Percentiles rank a stretch among this genome's conserved stretches.
These are phyloP conservation scores for Erigeron philadelphicus DNA, from an alignment of 140 eudicot species.

Conservation along the genomic window DNA sequence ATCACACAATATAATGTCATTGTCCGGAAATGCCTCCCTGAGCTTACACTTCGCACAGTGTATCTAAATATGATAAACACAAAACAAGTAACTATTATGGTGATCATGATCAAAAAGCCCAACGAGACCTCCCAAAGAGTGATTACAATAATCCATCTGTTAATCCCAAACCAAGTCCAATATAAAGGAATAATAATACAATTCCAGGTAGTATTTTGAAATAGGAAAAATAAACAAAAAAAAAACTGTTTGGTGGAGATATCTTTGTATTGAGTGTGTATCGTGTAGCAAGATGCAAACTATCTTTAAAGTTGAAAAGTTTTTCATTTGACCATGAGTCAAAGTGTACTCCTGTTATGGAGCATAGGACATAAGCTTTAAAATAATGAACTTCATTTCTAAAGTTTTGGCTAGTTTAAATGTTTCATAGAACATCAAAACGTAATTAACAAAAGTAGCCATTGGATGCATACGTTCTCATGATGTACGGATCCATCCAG, in stretches of 20 bases:
- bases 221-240: background rate
- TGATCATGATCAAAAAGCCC: background rate
- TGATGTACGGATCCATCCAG: conserved; percentile 97
- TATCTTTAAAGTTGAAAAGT: background rate
- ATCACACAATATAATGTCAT: conserved; percentile 90
- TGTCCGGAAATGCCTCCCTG: conserved; percentile 71
- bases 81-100: conserved; percentile 18
- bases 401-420: background rate
- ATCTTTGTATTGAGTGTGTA: background rate
- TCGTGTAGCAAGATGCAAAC: background rate
- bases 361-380: conserved; percentile 6
- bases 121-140: background rate
- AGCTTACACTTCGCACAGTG: conserved; percentile 81
- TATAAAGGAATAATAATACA: background rate
- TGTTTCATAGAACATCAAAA: conserved; percentile 1
- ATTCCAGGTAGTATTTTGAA: background rate
- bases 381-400: background rate
- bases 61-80: conserved; percentile 45
- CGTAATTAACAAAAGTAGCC: background rate
- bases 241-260: background rate
- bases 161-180: background rate
- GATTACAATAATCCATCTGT: background rate
- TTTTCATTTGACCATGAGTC: conserved; percentile 2
- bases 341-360: background rate
- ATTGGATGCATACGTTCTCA: conserved; percentile 55